Percentiles rank a stretch among this genome's conserved stretches.
Evolutionary conservation across 2,329 filamentous ascomycete species (phyloP).

Genomic region (Dendryphion nanum): DNA sequence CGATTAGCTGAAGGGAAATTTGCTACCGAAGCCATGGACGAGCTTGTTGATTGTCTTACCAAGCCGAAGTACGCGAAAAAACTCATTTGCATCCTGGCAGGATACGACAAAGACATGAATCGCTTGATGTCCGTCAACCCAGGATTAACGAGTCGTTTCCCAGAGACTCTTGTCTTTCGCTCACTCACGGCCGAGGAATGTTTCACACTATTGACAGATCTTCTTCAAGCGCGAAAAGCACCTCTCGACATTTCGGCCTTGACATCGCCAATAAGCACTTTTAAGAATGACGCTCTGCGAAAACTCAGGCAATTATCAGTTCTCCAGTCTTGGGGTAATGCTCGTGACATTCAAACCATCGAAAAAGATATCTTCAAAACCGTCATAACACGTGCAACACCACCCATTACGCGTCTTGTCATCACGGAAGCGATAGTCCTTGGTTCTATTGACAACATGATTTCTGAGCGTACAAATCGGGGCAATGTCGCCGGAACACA

Average conservation of each 20-base stretch:
- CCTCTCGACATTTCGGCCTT: slow-evolving; percentile 24
- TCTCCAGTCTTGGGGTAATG: slow-evolving; percentile 60
- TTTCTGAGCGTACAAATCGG: slow-evolving; percentile 30
- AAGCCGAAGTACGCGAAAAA: slow-evolving; percentile 59
- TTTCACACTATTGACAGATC: slow-evolving; percentile 39
- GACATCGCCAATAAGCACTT: neutral
- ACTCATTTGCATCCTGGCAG: slow-evolving; percentile 66
- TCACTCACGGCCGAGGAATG: slow-evolving; percentile 32
- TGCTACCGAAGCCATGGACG: slow-evolving; percentile 56
- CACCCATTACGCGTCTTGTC: slow-evolving; percentile 13
- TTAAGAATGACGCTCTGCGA: neutral
- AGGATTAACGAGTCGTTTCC: slow-evolving; percentile 65
- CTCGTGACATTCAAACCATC: slow-evolving; percentile 59
- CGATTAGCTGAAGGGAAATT: slow-evolving; percentile 59
- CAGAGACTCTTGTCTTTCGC: slow-evolving; percentile 59
- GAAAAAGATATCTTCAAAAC: slow-evolving; percentile 50
- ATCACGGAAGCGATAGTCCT: slow-evolving; percentile 26
- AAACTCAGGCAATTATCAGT: slow-evolving; percentile 43
- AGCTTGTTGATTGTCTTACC: slow-evolving; percentile 53
- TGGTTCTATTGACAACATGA: slow-evolving; percentile 26
- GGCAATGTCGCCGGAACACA: slow-evolving; percentile 16
- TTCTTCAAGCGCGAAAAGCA: slow-evolving; percentile 29
- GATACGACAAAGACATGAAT: slow-evolving; percentile 67
- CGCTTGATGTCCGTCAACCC: slow-evolving; percentile 60
- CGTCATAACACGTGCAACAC: slow-evolving; percentile 22